Percentiles rank a stretch among this genome's conserved stretches.
phyloP scores from a whole-genome alignment of 179 eudicot species.

The Spinacia oleracea region DNA sequence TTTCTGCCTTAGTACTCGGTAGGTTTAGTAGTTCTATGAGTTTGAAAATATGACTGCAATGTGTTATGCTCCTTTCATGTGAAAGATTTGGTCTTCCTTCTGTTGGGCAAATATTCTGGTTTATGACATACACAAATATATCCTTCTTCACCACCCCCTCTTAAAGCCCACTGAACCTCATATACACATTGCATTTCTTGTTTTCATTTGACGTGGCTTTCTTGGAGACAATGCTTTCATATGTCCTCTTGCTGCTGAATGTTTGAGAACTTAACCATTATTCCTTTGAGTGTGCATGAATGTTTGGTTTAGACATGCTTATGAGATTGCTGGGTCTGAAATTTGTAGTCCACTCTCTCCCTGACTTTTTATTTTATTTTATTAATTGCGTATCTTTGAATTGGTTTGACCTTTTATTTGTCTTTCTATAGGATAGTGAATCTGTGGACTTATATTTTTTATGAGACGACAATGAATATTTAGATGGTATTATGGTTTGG shows the following conservation, averaged over 20 bases:
- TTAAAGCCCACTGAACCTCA: not conserved
- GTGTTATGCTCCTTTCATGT: not conserved
- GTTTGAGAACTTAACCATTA: not conserved
- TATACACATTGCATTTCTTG: not conserved
- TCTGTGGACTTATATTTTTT: not conserved
- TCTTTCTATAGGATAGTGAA: not conserved
- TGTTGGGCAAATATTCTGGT: not conserved
- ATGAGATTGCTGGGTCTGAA: too few relatives aligned
- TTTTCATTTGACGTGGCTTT: not conserved
- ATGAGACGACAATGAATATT: not conserved
- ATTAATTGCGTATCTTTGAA: not conserved
- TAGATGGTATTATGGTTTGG: slow-evolving; percentile 9
- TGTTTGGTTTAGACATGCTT: not conserved
- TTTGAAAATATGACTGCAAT: not conserved
- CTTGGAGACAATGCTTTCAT: not conserved
- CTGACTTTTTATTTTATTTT: not conserved
- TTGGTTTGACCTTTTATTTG: not conserved
- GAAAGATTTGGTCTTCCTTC: not conserved
- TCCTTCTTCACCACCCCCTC: not conserved
- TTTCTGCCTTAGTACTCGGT: not conserved
- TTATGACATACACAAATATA: not conserved
- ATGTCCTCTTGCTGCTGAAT: not conserved
- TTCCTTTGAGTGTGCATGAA: not conserved
- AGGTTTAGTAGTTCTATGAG: not conserved
- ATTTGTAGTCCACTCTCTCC: too few relatives aligned